A percentile compares a stretch with the other conserved stretches of the same genome.
Evolutionary conservation across 2,329 filamentous ascomycete species (phyloP).

Genomic region (Neofusicoccum kwambonambiense): DNA sequence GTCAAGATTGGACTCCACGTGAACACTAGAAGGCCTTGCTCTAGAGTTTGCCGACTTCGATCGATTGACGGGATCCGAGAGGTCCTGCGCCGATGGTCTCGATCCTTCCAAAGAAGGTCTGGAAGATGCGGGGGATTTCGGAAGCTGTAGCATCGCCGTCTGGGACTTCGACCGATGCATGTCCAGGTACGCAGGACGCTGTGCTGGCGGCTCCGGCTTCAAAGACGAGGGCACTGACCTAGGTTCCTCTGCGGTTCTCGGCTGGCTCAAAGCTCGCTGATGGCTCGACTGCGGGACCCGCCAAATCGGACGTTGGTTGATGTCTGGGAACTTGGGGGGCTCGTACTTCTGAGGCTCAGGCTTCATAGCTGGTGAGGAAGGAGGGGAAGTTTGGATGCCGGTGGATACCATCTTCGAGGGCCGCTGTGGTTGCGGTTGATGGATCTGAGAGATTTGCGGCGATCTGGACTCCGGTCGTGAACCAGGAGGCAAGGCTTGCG

Average conservation of each 20-base stretch:
- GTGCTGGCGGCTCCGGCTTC: conserved; percentile 35
- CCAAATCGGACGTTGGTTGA: conserved; percentile 51
- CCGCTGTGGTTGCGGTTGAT: conserved; percentile 48
- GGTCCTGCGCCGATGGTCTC: conserved; percentile 63
- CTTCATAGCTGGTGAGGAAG: conserved; percentile 34
- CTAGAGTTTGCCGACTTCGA: conserved; percentile 66
- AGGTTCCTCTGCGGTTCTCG: conserved; percentile 42
- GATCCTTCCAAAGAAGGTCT: conserved; percentile 70
- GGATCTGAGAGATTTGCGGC: conserved; percentile 30
- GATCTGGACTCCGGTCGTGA: conserved; percentile 28
- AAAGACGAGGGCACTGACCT: conserved; percentile 31
- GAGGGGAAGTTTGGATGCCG: conserved; percentile 76
- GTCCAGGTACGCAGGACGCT: conserved; percentile 45
- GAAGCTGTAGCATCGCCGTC: conserved; percentile 47
- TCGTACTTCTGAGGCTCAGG: conserved; percentile 10
- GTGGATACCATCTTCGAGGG: conserved; percentile 60
- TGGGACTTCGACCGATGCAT: conserved; percentile 51
- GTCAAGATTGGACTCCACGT: conserved; percentile 79
- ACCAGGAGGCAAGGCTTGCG: conserved; percentile 22
- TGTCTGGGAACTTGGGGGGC: conserved; percentile 37
- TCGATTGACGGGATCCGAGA: conserved; percentile 56
- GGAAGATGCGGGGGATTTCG: conserved; percentile 56
- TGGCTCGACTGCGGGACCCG: conserved; percentile 52
- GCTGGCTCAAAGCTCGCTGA: conserved; percentile 49
- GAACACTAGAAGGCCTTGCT: conserved; percentile 75